Conservation (phyloP, 2,329 filamentous ascomycete genomes). For the Sphaerulina musiva region DNA sequence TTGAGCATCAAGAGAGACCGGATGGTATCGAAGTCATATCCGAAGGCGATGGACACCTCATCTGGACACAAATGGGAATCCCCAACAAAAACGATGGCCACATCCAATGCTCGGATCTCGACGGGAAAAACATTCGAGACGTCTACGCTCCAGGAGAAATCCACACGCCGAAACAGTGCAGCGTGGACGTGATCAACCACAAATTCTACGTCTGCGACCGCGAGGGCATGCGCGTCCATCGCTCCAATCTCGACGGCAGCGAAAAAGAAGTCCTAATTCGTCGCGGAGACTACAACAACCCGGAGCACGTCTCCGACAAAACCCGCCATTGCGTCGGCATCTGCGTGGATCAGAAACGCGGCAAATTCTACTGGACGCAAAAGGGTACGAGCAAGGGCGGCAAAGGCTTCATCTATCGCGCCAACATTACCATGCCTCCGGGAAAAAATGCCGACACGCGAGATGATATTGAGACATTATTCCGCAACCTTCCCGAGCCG, state of each 20-base stretch:
- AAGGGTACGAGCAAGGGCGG: conserved; percentile 50
- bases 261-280: conserved; percentile 37
- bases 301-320: conserved; percentile 18
- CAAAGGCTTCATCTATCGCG: conserved; percentile 49
- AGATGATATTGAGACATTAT: conserved; percentile 40
- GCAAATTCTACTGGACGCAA: conserved; percentile 55
- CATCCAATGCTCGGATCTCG: conserved; percentile 33
- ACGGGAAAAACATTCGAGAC: conserved; percentile 42
- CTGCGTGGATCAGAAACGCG: conserved; percentile 38
- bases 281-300: conserved; percentile 34
- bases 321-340: conserved; percentile 45
- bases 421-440: conserved; percentile 38
- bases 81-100: conserved; percentile 19
- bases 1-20: conserved; percentile 9
- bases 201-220: conserved; percentile 42
- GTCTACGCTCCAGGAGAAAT: conserved; percentile 42
- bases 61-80: conserved; percentile 29
- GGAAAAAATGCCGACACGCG: conserved; percentile 30
- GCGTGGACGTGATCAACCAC: conserved; percentile 25
- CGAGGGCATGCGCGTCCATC: conserved; percentile 36
- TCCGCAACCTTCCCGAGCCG: conserved; percentile 47
- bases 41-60: conserved; percentile 21
- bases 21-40: conserved; percentile 32
- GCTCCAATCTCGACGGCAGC: conserved; percentile 35
- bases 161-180: conserved; percentile 46